Percentiles rank a stretch among this genome's conserved stretches.
phyloP scores from a whole-genome alignment of 139 green algal genomes.

The Deuterostichococcus epilithicus region DNA sequence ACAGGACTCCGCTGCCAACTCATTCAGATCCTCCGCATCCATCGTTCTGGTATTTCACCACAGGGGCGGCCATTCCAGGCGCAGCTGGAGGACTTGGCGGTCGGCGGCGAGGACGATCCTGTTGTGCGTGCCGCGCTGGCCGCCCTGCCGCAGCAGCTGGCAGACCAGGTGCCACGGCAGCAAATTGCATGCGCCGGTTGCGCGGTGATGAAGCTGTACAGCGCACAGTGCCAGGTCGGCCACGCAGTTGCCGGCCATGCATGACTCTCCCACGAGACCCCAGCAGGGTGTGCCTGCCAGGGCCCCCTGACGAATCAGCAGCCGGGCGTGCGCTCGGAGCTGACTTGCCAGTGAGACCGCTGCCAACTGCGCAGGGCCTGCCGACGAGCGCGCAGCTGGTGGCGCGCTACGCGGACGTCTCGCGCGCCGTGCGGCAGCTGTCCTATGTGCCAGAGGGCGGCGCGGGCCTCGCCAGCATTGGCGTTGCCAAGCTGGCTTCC shows the following conservation, averaged over 20 bases:
- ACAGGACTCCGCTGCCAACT: no score
- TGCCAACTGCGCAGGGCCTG: constrained; percentile 17
- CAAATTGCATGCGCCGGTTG: no score
- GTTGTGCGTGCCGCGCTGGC: constrained; percentile 19
- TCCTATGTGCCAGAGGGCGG: constrained; percentile 25
- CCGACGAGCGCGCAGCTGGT: constrained; percentile 33
- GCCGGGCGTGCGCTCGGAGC: no score
- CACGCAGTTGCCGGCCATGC: no score
- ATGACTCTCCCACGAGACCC: no score
- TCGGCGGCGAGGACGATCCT: constrained; percentile 1
- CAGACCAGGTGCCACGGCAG: constrained; percentile 5
- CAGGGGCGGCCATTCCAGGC: constrained; percentile 15
- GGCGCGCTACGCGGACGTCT: constrained; percentile 19
- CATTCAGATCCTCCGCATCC: no score
- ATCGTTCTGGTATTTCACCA: no score
- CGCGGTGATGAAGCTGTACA: no score
- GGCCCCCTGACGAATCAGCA: no score
- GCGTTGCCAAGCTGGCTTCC: constrained; percentile 36
- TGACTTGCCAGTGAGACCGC: no score
- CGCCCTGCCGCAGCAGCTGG: constrained; percentile 11
- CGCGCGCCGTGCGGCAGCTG: constrained; percentile 18
- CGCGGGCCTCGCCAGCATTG: constrained; percentile 32
- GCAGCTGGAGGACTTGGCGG: constrained; percentile 6
- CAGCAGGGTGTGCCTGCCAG: no score
- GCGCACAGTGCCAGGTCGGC: no score